These are phyloP conservation scores for Arachnopeziza araneosa DNA, from an alignment of 2,329 filamentous ascomycete genomes.

Conservation along the genomic window DNA sequence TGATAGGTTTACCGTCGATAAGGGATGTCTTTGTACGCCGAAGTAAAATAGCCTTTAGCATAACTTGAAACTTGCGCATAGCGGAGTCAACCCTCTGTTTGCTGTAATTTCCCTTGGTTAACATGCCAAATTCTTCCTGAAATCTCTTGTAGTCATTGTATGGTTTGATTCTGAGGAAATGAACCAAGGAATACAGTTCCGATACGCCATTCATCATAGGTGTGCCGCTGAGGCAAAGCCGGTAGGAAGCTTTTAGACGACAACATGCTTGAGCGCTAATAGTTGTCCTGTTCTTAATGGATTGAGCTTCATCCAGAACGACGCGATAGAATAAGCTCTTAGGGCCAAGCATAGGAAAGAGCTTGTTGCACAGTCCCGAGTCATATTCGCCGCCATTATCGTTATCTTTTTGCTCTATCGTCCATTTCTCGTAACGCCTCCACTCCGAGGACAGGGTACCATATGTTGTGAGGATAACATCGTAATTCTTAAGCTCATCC, in stretches of 20 bases:
- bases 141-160: slow-evolving; percentile 64
- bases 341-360: slow-evolving; percentile 48
- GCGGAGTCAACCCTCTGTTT: slow-evolving; percentile 35
- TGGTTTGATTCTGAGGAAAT: slow-evolving; percentile 71
- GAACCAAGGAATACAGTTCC: slow-evolving; percentile 72
- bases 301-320: slow-evolving; percentile 75
- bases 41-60: slow-evolving; percentile 76
- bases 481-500: slow-evolving; percentile 56
- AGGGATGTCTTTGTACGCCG: slow-evolving; percentile 74
- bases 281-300: slow-evolving; percentile 69
- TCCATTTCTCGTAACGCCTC: slow-evolving; percentile 53
- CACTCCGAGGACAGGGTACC: slow-evolving; percentile 64
- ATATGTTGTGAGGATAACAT: slow-evolving; percentile 76
- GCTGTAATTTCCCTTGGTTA: slow-evolving; percentile 21
- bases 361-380: slow-evolving; percentile 29
- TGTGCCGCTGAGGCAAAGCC: slow-evolving; percentile 74
- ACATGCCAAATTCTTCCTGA: slow-evolving; percentile 29
- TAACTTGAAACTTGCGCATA: slow-evolving; percentile 65
- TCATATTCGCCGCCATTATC: slow-evolving; percentile 29
- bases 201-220: slow-evolving; percentile 83
- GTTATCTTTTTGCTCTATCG: slow-evolving; percentile 24
- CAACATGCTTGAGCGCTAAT: slow-evolving; percentile 55
- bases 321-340: slow-evolving; percentile 61
- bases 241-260: slow-evolving; percentile 52
- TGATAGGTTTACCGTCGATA: slow-evolving; percentile 74